Conservation (phyloP, 768 basidiomycete species). For the Leccinellum albellum region DNA sequence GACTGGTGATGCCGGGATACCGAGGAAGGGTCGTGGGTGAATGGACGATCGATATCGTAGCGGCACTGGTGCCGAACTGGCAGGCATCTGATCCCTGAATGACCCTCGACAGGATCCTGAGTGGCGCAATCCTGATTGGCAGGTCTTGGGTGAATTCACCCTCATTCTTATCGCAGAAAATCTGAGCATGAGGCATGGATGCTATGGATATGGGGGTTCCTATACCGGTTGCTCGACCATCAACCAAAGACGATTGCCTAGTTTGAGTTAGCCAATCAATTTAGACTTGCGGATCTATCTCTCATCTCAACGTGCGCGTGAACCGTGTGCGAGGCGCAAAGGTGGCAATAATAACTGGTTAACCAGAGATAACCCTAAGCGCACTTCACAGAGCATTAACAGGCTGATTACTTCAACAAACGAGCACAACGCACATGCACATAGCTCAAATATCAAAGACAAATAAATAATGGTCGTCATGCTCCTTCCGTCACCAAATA, state of each 20-base stretch:
- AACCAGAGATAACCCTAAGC: background rate
- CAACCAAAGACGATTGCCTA: background rate
- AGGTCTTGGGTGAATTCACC: background rate
- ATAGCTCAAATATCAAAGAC: background rate
- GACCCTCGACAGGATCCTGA: background rate
- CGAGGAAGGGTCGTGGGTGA: no score
- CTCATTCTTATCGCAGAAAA: background rate
- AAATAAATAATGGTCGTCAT: conserved; percentile 13
- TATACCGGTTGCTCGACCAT: background rate
- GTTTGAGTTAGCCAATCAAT: background rate
- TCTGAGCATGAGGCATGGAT: background rate
- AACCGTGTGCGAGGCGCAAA: background rate
- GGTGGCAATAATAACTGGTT: no score
- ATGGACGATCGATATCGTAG: background rate
- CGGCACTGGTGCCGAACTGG: background rate
- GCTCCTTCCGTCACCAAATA: conserved; percentile 24
- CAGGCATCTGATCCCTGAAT: background rate
- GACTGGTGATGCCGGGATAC: no score
- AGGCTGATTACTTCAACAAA: background rate
- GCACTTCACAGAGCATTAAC: background rate
- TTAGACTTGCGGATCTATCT: background rate
- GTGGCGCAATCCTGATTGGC: background rate
- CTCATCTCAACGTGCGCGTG: background rate
- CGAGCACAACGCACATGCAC: background rate
- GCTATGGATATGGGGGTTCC: background rate